phyloP scores from a whole-genome alignment of 208 protist species.

The Crithidia acanthocephali region DNA sequence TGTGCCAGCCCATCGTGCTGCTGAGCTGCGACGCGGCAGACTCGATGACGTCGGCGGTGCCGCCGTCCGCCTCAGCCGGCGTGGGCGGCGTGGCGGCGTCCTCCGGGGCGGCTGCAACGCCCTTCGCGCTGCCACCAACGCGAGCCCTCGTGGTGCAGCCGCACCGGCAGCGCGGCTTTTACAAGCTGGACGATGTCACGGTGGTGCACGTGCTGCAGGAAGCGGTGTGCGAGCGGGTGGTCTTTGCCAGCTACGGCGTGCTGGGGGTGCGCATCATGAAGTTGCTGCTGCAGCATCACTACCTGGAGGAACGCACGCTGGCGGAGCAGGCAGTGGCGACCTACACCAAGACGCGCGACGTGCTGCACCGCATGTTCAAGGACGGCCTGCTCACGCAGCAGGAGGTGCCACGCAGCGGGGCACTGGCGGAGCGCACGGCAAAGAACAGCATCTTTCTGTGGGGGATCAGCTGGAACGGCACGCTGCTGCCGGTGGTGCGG shows the following conservation, averaged over 20 bases:
- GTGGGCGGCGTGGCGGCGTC: background rate
- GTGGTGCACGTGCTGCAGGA: constrained; percentile 51
- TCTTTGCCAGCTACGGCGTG: constrained; percentile 79
- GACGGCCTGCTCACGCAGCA: constrained; percentile 77
- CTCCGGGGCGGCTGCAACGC: too few species aligned
- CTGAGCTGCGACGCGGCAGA: constrained; percentile 14
- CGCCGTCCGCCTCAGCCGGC: background rate
- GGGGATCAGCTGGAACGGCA: constrained; percentile 38
- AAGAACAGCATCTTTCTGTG: constrained; percentile 77
- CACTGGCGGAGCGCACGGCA: constrained; percentile 53
- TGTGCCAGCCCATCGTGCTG: constrained; percentile 37
- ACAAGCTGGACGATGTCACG: constrained; percentile 27
- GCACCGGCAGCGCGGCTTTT: constrained; percentile 21
- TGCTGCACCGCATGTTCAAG: constrained; percentile 75
- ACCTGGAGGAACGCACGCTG: constrained; percentile 79
- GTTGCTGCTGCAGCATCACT: constrained; percentile 69
- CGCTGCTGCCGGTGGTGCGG: constrained; percentile 52
- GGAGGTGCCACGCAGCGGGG: constrained; percentile 61
- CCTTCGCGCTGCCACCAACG: constrained; percentile 10
- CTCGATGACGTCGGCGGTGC: constrained; percentile 8
- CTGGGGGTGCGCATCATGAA: constrained; percentile 83
- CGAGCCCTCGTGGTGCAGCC: constrained; percentile 27
- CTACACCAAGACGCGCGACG: constrained; percentile 60
- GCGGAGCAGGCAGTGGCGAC: constrained; percentile 83
- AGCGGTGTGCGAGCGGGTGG: constrained; percentile 63